phyloP scores from a whole-genome alignment of 2,329 filamentous ascomycete species.

The Ophiostoma novo-ulmi region DNA sequence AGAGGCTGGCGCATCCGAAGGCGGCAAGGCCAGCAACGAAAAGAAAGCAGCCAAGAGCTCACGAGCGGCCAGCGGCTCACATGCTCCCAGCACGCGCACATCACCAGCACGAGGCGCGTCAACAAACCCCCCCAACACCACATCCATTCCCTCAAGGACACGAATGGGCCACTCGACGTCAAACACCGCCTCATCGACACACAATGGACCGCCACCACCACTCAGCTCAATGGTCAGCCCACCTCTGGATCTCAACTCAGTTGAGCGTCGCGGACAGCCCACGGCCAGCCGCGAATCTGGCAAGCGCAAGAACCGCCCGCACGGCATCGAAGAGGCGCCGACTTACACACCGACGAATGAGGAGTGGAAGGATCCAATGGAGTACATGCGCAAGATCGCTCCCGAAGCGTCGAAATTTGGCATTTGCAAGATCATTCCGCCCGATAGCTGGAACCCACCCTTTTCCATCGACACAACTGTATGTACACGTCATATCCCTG shows the following conservation, averaged over 20 bases:
- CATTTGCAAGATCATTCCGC: slow-evolving; percentile 92
- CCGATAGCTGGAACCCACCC: slow-evolving; percentile 85
- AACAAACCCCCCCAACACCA: slow-evolving; percentile 32
- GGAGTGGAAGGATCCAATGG: slow-evolving; percentile 90
- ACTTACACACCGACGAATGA: slow-evolving; percentile 86
- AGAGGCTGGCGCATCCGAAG: slow-evolving; percentile 10
- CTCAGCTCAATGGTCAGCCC: slow-evolving; percentile 53
- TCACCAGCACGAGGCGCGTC: slow-evolving; percentile 45
- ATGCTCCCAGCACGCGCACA: slow-evolving; percentile 40
- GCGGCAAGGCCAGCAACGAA: slow-evolving; percentile 11
- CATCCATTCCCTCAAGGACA: slow-evolving; percentile 46
- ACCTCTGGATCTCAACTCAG: slow-evolving; percentile 77
- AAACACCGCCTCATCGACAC: slow-evolving; percentile 11
- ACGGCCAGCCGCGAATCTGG: slow-evolving; percentile 68
- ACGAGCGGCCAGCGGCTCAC: slow-evolving; percentile 33
- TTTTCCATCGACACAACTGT: slow-evolving; percentile 98
- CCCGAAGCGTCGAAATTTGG: slow-evolving; percentile 83
- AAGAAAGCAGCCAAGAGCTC: slow-evolving; percentile 33
- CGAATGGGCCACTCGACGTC: slow-evolving; percentile 34
- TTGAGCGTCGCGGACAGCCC: slow-evolving; percentile 83
- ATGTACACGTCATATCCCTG: slow-evolving; percentile 33
- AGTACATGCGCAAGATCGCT: slow-evolving; percentile 87
- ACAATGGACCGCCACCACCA: slow-evolving; percentile 46
- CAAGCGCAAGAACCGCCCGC: slow-evolving; percentile 73
- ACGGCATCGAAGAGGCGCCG: slow-evolving; percentile 82